Percentiles rank a stretch among this genome's conserved stretches.
Evolutionary conservation across 192 early-diverging fungal genomes (phyloP).

Genomic region (Paraglomus brasilianum): DNA sequence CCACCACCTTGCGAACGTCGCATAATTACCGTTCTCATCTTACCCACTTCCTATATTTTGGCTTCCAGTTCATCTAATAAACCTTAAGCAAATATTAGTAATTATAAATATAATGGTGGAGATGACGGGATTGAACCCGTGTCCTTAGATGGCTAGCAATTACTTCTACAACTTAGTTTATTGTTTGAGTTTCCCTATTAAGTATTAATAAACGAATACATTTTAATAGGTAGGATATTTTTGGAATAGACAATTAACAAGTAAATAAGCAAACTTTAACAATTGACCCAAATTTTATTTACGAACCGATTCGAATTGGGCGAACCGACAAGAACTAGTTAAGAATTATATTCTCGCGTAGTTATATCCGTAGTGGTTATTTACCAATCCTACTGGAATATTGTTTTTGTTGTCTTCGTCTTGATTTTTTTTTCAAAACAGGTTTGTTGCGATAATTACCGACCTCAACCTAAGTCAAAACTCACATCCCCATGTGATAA

Average conservation of each 20-base stretch:
- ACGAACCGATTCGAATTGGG: constrained; percentile 1
- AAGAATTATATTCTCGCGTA: constrained; percentile 19
- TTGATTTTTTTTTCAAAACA: constrained; percentile 19
- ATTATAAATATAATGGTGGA: neutral
- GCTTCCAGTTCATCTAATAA: too few relatives aligned
- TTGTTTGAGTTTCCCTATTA: constrained; percentile 10
- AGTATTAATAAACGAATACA: constrained; percentile 11
- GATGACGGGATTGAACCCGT: constrained; percentile 21
- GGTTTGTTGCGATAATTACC: constrained; percentile 7
- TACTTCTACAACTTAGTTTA: constrained; percentile 25
- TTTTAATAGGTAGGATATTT: neutral
- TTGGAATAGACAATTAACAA: neutral
- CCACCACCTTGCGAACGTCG: too few relatives aligned
- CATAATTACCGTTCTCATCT: too few relatives aligned
- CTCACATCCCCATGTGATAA: neutral
- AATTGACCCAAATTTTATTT: constrained; percentile 10
- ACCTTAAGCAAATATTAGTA: too few relatives aligned
- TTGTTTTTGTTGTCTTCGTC: neutral
- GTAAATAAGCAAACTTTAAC: constrained; percentile 20
- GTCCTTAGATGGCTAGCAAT: constrained; percentile 8
- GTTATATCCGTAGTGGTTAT: neutral
- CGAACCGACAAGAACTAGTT: constrained; percentile 13
- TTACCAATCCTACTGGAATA: neutral
- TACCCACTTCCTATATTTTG: too few relatives aligned
- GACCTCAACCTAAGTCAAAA: constrained; percentile 15